Evolutionary conservation across 2,329 filamentous ascomycete genomes (phyloP), one percentile per base, ranked within the genome.

Genomic region (Tolypocladium amazonense): DNA sequence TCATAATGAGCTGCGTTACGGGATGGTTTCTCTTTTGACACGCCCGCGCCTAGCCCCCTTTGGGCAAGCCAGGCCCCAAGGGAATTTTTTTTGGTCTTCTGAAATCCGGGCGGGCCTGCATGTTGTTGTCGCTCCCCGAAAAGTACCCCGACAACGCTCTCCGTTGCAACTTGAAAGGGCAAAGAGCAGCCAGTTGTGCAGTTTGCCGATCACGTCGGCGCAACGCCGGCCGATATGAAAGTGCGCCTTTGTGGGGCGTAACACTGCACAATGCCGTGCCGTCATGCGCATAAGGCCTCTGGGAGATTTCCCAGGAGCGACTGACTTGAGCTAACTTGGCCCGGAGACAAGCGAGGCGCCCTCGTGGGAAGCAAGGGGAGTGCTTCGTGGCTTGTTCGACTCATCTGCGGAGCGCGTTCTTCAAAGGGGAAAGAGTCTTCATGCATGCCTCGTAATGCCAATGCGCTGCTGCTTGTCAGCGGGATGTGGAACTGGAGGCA

Each of bases 171-270:
- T 50, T 50, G 23, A 25, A 35, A 27, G 14, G 25, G 12, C 45
- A 50, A 35, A 20, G 18, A n/a, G 30, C n/a, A 11, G n/a, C 18
- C 50, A 25, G 35, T 59, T 23, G n/a, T 35, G 12, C 55, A 9
- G 38, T 35, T n/a, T 56, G 27, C 38, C 33, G 58, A 59, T 58
- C 30, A 20, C 14, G 25, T 59, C 58, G 43, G 60, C 56, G 35
- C 56, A 60, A 57, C 27, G 54, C 56, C 56, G 58, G 60, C 30
- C 58, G 53, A 59, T 56, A 56, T 25, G 25, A 20, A 37, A 58
- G 38, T 30, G 57, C 45, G 50, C 37, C 56, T 27, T 12, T 53
- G 57, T 52, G 45, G 57, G 52, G 37, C 57, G 57, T 58, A 9
- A 43, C 57, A 58, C 57, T 37, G 38, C 47, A 39, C 57, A 30